Base-by-base conservation (phyloP, 768 basidiomycete genomes). In the Lentinula aciculospora region DNA sequence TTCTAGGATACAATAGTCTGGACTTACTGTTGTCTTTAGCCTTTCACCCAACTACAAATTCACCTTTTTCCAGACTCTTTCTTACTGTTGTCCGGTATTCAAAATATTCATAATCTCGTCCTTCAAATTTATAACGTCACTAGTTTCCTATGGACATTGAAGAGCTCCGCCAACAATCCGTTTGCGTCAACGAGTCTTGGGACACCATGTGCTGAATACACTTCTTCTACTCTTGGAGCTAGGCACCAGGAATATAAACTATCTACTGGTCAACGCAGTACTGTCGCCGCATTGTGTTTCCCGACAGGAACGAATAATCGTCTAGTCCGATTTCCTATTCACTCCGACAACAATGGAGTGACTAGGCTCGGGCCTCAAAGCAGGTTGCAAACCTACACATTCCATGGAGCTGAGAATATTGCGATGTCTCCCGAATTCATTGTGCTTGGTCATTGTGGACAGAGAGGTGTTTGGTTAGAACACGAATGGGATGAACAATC, bases 381-480 rank as follows among this genome's bases (percentile, higher is more conserved):
- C 25, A n/a, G 34, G 39, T 46, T 58, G 19, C 63, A 59, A 13
- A 53, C 59, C 10, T 54, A 66, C 53, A 60, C 57, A 25, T 70
- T 73, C 54, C 37, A 32, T 31, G 71, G 66, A 25, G 62, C 65
- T 17, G 37, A 61, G 29, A 64, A 68, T 45, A 64, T 66, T 12
- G 63, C 65, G 9, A 64, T 70, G 17, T 36, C 17, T 37, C 36
- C 51, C 17, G 70, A 72, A 32, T 63, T 71, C 4, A 64, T 72
- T 6, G 76, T 74, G 60, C 57, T 78, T 4, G 77, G 78, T 15
- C 70, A 66, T 44, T 76, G 71, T 9, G 82, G 82, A 3, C 64
- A 68, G 4, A 69, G 81, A 36, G 80, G 77, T 3, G 75, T 84
- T 8, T 84, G 82, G 82, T 62, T 83, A 39, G 76, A 80, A 60